phyloP scores from a whole-genome alignment of 495 filamentous ascomycete species.

The Bombardia bombarda region DNA sequence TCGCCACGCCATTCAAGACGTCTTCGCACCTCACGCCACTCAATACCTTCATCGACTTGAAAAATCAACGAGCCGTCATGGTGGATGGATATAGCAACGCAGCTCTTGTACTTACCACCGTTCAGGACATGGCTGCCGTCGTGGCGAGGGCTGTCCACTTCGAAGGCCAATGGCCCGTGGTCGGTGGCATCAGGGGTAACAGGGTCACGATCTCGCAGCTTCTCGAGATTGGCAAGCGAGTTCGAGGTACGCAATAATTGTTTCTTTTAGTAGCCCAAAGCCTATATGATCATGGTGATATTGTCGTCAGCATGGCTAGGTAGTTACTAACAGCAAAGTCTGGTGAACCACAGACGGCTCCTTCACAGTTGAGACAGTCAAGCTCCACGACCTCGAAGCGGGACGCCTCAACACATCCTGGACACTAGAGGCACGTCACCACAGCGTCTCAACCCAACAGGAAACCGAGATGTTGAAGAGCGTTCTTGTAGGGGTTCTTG shows the following conservation, averaged over 20 bases:
- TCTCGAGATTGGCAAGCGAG: conserved; percentile 36
- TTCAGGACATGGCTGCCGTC: conserved; percentile 39
- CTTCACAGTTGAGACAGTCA: conserved; percentile 38
- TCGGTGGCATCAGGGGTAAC: conserved; percentile 45
- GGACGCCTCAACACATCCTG: conserved; percentile 40
- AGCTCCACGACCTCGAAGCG: conserved; percentile 35
- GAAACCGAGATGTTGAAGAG: too few relatives aligned
- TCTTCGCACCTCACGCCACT: conserved; percentile 38
- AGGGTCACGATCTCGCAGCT: conserved; percentile 33
- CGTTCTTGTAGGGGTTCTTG: too few relatives aligned
- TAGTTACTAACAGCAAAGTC: too few relatives aligned
- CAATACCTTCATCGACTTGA: conserved; percentile 35
- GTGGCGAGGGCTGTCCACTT: conserved; percentile 45
- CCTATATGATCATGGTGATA: too few relatives aligned
- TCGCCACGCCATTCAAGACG: conserved; percentile 41
- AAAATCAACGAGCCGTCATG: conserved; percentile 41
- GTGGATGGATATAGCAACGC: conserved; percentile 38
- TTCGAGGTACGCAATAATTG: conserved; percentile 16
- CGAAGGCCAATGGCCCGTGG: conserved; percentile 46
- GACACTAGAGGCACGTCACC: too few relatives aligned
- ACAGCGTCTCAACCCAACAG: too few relatives aligned
- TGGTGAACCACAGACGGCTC: conserved; percentile 16
- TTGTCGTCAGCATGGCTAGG: not conserved
- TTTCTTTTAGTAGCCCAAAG: too few relatives aligned
- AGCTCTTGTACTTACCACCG: conserved; percentile 38